Conservation (phyloP, 2,329 filamentous ascomycete species). For the Zalaria obscura region DNA sequence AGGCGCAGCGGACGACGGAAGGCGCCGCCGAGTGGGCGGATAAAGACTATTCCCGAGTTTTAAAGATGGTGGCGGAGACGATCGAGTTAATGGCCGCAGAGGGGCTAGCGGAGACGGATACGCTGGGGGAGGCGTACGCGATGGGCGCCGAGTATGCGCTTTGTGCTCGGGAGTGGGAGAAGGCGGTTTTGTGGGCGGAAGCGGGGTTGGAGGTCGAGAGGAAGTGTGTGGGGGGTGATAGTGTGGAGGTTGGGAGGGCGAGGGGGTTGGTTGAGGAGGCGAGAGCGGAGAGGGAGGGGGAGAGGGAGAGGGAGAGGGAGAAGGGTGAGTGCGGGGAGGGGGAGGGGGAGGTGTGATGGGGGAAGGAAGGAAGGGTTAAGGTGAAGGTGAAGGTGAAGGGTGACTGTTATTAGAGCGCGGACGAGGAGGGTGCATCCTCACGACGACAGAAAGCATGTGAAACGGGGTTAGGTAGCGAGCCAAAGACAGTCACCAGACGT, state of each 20-base stretch:
- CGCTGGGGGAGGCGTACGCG: constrained; percentile 8
- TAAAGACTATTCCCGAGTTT: constrained; percentile 4
- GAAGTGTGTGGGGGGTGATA: constrained; percentile 8
- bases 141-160: constrained; percentile 9
- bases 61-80: constrained; percentile 6
- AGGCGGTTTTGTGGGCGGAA: constrained; percentile 10
- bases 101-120: constrained; percentile 9
- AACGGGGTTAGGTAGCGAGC: too few species aligned
- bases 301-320: too few species aligned
- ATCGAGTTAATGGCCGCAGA: constrained; percentile 10
- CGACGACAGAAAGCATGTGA: too few species aligned
- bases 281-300: too few species aligned
- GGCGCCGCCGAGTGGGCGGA: not conserved
- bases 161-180: constrained; percentile 4
- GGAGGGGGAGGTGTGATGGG: too few species aligned
- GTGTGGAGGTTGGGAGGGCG: constrained; percentile 1
- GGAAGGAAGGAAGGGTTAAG: too few species aligned
- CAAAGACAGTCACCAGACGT: too few species aligned
- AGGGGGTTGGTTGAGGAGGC: constrained; percentile 1
- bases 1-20: constrained; percentile 2
- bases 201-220: constrained; percentile 13
- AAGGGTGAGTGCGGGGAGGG: too few species aligned
- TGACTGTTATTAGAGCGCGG: too few species aligned
- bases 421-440: too few species aligned
- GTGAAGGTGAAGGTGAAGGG: too few species aligned